These are phyloP conservation scores for Paramecium pentaurelia DNA, from an alignment of 73 alveolate genomes.

Conservation along the genomic window DNA sequence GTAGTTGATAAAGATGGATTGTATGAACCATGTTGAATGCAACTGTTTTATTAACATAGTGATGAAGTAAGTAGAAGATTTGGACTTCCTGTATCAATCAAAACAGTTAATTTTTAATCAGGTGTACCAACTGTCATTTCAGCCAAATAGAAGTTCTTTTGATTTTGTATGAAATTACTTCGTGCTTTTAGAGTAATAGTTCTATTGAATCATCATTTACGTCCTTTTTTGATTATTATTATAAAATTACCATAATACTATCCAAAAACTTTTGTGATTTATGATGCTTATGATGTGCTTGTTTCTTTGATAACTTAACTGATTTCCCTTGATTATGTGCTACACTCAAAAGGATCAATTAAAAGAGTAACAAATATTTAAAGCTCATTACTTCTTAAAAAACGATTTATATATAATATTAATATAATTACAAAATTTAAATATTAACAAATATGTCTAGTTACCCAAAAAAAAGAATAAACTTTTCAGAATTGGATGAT, in stretches of 20 bases:
- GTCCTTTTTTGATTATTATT: neutral
- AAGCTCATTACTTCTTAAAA: neutral
- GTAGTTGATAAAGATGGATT: neutral
- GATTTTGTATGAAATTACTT: neutral
- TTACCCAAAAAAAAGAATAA: neutral
- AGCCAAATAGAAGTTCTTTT: constrained; percentile 38
- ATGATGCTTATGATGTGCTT: constrained; percentile 39
- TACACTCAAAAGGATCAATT: neutral
- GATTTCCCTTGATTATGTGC: constrained; percentile 32
- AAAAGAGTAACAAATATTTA: neutral
- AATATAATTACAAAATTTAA: neutral
- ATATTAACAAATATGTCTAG: neutral
- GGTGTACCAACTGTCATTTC: constrained; percentile 35
- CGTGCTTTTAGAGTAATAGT: neutral
- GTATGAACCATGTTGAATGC: constrained; percentile 20
- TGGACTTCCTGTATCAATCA: constrained; percentile 13
- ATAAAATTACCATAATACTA: neutral
- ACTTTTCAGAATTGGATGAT: constrained; percentile 34
- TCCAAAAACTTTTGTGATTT: neutral
- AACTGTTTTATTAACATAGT: neutral
- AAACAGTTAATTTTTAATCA: neutral
- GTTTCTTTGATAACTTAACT: neutral
- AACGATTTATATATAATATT: neutral
- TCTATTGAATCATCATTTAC: constrained; percentile 37
- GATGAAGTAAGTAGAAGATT: neutral